Conservation (phyloP, 805 yeast species). For the Saccharomycodes ludwigii region DNA sequence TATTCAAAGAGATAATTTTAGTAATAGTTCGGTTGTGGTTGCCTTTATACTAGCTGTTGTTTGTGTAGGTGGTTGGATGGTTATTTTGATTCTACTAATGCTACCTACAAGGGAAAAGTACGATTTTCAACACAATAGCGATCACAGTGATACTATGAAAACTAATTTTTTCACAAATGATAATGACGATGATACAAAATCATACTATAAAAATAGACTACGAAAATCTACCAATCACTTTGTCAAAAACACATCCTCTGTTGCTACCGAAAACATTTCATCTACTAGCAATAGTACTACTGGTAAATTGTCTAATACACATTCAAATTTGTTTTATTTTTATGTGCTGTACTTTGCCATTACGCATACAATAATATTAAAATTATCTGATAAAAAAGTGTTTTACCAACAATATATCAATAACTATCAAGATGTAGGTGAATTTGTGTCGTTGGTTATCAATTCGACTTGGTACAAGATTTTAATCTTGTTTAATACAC, state of each 20-base stretch:
- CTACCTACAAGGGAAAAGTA: conserved; percentile 26
- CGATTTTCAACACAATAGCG: background rate
- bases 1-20: conserved; percentile 25
- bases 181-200: too few species aligned
- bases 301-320: too few species aligned
- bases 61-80: conserved; percentile 60
- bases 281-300: conserved; percentile 17
- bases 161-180: too few species aligned
- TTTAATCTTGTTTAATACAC: conserved; percentile 9
- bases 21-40: conserved; percentile 29
- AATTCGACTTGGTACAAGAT: conserved; percentile 10
- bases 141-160: too few species aligned
- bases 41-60: conserved; percentile 42
- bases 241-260: too few species aligned
- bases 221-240: too few species aligned
- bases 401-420: conserved; percentile 37
- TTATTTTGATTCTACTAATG: conserved; percentile 42
- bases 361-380: conserved; percentile 39
- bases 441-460: conserved; percentile 18
- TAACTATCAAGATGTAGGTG: conserved; percentile 41
- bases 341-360: conserved; percentile 48
- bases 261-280: too few species aligned
- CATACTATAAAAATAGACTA: too few species aligned
- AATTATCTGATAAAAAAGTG: conserved; percentile 28
- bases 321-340: conserved; percentile 44